A percentile compares a stretch with the other conserved stretches of the same genome.
phyloP scores from a whole-genome alignment of 1,284 basidiomycete species.

The Amylostereum areolatum region DNA sequence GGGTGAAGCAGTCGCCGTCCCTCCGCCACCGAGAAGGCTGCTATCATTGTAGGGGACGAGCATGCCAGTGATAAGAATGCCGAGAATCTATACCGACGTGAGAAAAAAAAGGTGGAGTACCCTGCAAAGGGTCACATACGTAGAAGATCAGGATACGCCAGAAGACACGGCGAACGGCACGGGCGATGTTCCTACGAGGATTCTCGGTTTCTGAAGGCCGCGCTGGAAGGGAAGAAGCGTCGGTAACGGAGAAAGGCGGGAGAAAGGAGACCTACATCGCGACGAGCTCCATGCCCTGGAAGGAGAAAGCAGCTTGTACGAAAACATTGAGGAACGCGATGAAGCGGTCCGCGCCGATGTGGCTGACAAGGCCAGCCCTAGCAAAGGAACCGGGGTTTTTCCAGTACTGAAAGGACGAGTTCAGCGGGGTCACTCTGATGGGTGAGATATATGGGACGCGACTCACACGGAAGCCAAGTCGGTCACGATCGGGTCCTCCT shows the following conservation, averaged over 20 bases:
- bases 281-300: slow-evolving; percentile 81
- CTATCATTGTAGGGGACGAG: slow-evolving; percentile 70
- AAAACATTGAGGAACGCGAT: slow-evolving; percentile 63
- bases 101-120: slow-evolving; percentile 1
- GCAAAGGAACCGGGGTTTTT: slow-evolving; percentile 59
- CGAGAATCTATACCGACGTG: slow-evolving; percentile 42
- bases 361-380: slow-evolving; percentile 39
- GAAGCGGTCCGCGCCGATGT: slow-evolving; percentile 49
- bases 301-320: slow-evolving; percentile 80
- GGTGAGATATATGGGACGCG: background rate
- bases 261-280: slow-evolving; percentile 49
- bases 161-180: slow-evolving; percentile 77
- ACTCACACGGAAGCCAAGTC: slow-evolving; percentile 56
- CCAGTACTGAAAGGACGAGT: slow-evolving; percentile 50
- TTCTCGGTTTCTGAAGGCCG: slow-evolving; percentile 72
- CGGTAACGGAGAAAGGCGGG: slow-evolving; percentile 11
- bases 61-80: slow-evolving; percentile 76
- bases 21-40: slow-evolving; percentile 46
- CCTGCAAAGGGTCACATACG: slow-evolving; percentile 22
- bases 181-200: slow-evolving; percentile 74
- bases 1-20: slow-evolving; percentile 63
- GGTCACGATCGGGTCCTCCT: slow-evolving; percentile 53
- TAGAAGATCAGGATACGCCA: slow-evolving; percentile 78
- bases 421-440: background rate
- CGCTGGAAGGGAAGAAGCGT: slow-evolving; percentile 32